Base-by-base conservation (phyloP, 1,284 basidiomycete genomes). In the Ustilago lituana region DNA sequence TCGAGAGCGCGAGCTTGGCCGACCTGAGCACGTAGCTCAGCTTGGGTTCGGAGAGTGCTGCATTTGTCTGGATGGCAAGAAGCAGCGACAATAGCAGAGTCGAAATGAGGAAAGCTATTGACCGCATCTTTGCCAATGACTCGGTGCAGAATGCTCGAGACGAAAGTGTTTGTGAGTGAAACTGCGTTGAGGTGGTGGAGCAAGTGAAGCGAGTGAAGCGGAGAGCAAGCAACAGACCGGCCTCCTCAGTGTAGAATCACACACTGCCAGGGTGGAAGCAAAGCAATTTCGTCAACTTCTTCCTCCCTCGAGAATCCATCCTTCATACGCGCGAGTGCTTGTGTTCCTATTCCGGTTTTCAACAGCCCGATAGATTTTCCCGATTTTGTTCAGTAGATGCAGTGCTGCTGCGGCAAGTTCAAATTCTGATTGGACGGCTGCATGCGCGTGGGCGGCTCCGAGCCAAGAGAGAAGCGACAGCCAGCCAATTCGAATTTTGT, bases 371-470 rank as follows among this genome's bases (percentile, higher is more conserved):
- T n/a, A n/a, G n/a, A n/a, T n/a, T n/a, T n/a, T 27, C 45, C 58
- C 46, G 58, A 53, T 55, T 11, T 20, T 7, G 14, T n/a, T n/a
- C n/a, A n/a, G n/a, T n/a, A n/a, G n/a, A n/a, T n/a, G n/a, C n/a
- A n/a, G n/a, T n/a, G n/a, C n/a, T 63, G 65, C 65, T 68, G 65
- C 65, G 65, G 65, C 59, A 68, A 68, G 52, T 66, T 63, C 59
- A 47, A 54, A 22, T 23, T 49, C 39, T 56, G 55, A 43, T 44
- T 52, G 54, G 53, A 43, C 35, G 35, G 49, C 7, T 24, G 12
- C 27, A 19, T 41, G 48, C 48, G 48, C 26, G 29, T 29, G 26
- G 3, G 24, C 52, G 58, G 63, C 29, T 46, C 63, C 63, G 63
- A 62, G 23, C 19, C 19, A 36, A 10, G n/a, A 22, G 20, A 29